Percentiles rank a stretch among this genome's conserved stretches.
Evolutionary conservation across 1,284 basidiomycete species (phyloP).

Genomic region (Termitomyces sp.): DNA sequence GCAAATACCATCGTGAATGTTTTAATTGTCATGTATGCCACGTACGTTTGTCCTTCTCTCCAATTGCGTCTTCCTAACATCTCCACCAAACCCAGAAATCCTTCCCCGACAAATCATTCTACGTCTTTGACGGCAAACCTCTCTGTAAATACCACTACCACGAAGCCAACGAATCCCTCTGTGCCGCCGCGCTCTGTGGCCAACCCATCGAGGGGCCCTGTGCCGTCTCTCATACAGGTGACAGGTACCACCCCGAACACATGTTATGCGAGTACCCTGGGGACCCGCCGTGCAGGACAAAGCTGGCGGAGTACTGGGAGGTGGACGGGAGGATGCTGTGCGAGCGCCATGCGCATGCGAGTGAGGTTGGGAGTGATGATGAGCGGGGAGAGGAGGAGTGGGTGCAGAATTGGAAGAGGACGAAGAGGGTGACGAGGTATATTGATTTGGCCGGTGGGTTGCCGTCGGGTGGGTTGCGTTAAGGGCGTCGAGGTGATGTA

Average conservation of each 20-base stretch:
- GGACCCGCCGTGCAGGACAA: conserved; percentile 49
- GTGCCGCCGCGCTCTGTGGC: conserved; percentile 70
- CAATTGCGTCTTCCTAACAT: not conserved
- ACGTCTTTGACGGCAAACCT: conserved; percentile 82
- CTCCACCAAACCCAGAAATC: conserved; percentile 51
- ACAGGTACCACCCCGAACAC: conserved; percentile 82
- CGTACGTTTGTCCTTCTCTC: conserved; percentile 33
- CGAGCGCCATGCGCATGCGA: conserved; percentile 59
- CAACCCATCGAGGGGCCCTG: conserved; percentile 89
- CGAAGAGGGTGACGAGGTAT: conserved; percentile 61
- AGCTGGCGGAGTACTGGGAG: conserved; percentile 81
- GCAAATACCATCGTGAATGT: conserved; percentile 87
- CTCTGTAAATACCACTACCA: conserved; percentile 89
- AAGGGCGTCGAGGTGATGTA: not conserved
- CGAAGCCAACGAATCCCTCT: conserved; percentile 82
- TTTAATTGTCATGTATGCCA: conserved; percentile 83
- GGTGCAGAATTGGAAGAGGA: conserved; percentile 41
- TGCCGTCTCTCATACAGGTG: conserved; percentile 73
- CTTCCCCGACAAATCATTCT: conserved; percentile 86
- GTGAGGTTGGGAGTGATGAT: conserved; percentile 26
- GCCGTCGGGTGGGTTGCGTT: conserved; percentile 10
- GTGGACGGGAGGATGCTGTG: conserved; percentile 78
- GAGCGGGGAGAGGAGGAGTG: conserved; percentile 27
- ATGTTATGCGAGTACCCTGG: conserved; percentile 65
- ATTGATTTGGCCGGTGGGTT: conserved; percentile 44